These are phyloP conservation scores for Leishmania guyanensis DNA, from an alignment of 208 protist genomes.

Conservation along the genomic window DNA sequence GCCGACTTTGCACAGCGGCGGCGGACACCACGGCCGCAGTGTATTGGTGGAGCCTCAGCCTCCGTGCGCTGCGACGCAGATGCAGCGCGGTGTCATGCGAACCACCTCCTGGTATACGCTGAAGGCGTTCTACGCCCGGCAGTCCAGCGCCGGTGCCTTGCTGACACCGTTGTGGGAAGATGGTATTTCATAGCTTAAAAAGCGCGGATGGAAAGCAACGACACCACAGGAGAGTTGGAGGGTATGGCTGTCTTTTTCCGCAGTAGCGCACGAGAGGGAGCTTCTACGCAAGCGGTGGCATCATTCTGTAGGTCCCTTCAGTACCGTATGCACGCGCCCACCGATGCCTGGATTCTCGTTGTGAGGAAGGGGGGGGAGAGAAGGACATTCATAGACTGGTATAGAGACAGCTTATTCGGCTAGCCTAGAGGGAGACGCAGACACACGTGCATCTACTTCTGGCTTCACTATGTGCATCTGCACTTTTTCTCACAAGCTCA, in stretches of 20 bases:
- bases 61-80: constrained; percentile 1
- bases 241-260: neutral
- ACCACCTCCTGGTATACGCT: constrained; percentile 20
- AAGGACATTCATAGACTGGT: neutral
- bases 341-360: neutral
- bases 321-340: neutral
- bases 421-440: neutral
- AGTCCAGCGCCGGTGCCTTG: constrained; percentile 1
- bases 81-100: constrained; percentile 7
- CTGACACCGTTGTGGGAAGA: constrained; percentile 12
- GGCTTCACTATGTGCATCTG: neutral
- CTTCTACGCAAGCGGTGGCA: neutral
- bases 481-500: neutral
- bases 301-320: neutral
- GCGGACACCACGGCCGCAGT: neutral
- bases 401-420: neutral
- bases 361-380: neutral
- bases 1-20: neutral
- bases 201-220: neutral
- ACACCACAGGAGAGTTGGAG: neutral
- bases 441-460: neutral
- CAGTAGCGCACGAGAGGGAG: neutral
- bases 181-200: neutral
- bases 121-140: constrained; percentile 19
- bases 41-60: neutral